Base-by-base conservation (phyloP, 208 protist species). In the Trypanosoma lewisi region DNA sequence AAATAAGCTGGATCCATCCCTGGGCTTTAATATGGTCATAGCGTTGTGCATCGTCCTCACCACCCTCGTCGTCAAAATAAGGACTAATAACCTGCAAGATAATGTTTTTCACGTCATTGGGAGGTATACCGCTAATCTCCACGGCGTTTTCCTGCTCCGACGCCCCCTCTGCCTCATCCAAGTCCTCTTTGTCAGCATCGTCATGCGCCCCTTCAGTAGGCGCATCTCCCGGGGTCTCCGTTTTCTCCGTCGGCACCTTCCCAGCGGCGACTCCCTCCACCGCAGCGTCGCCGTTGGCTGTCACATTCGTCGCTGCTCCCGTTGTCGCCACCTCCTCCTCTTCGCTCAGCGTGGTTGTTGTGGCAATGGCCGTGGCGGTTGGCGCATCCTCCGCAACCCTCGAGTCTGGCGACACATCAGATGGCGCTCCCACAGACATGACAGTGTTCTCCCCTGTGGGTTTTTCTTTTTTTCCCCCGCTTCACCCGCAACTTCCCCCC, bases 21-120 rank as follows among this genome's bases (percentile, higher is more conserved):
- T 83, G 63, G 0, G 77, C 59, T 61, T 89, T 91, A 27, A 75
- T 73, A 67, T 95, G 89, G 42, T 92, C 85, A 58, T 95, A 95
- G 30, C 80, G 78, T 65, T 88, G 85, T 21, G 79, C 85, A 19
- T 77, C 75, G 61, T 91, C 75, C 41, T 75, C 69, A 30, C 77
- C 68, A 2, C 70, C 86, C 45, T 94, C 85, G 49, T 94, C 87
- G 61, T 94, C 88, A 39, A 94, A 85, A 71, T 92, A 92, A 9
- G 83, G 88, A 39, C 83, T 87, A 21, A 90, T 59, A 28, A 87
- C 78, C 57, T 94, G 88, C 50, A 92, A 37, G 34, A 94, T 89
- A 45, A 94, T 92, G 56, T 94, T 94, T 67, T 94, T 94, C 48
- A 94, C 88, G 54, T 92, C 85, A 56, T 88, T 94, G 42, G 73